These are phyloP conservation scores for Ananas comosus DNA, from an alignment of 176 grass and related monocot species.

Conservation along the genomic window DNA sequence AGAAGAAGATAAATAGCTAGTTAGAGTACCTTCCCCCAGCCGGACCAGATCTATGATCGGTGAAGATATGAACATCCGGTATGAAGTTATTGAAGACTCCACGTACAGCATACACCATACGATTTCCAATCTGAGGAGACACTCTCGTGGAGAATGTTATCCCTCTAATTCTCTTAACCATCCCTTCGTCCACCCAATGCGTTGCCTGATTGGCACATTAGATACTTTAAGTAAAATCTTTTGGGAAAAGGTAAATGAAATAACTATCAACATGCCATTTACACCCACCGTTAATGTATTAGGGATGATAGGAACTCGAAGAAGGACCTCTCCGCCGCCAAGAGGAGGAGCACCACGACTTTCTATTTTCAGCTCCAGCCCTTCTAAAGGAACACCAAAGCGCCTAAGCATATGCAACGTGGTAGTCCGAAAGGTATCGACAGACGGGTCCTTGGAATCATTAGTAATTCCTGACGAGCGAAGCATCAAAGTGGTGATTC, in stretches of 20 bases:
- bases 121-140: conserved; percentile 54
- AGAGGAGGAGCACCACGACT: conserved; percentile 64
- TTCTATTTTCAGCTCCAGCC: conserved; percentile 77
- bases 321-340: conserved; percentile 73
- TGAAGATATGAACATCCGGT: conserved; percentile 89
- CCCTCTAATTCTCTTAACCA: conserved; percentile 95
- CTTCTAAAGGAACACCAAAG: conserved; percentile 84
- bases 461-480: conserved; percentile 68
- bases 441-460: conserved; percentile 66
- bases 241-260: not conserved
- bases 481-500: conserved; percentile 4
- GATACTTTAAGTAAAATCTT: no score
- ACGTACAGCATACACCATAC: conserved; percentile 67
- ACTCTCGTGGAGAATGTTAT: conserved; percentile 69
- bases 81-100: conserved; percentile 79
- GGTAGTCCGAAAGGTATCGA: conserved; percentile 61
- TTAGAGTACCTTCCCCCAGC: conserved; percentile 53
- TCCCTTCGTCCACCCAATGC: conserved; percentile 81
- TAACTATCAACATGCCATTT: not conserved
- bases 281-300: conserved; percentile 49
- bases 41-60: conserved; percentile 48
- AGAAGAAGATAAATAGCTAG: not conserved
- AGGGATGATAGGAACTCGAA: conserved; percentile 52
- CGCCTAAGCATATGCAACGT: conserved; percentile 84
- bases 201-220: conserved; percentile 27